phyloP scores from a whole-genome alignment of 352 stramenopile species.

The Pythium phragmitis region DNA sequence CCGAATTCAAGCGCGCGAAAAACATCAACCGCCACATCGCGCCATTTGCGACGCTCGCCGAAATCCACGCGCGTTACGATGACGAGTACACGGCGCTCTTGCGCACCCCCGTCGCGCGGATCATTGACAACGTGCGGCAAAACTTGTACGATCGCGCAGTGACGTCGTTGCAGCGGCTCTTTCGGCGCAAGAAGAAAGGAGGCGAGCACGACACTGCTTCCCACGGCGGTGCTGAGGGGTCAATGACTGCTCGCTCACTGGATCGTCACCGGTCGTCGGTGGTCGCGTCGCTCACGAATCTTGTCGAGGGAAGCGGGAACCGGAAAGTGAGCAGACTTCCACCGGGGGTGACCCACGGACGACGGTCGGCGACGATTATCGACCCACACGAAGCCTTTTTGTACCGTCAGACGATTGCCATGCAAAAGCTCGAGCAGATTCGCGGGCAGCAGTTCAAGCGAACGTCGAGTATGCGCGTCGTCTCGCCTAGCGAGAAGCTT shows the following conservation, averaged over 20 bases:
- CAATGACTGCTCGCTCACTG: background rate
- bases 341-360: background rate
- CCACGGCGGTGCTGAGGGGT: background rate
- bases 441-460: slow-evolving; percentile 8
- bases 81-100: slow-evolving; percentile 48
- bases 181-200: slow-evolving; percentile 40
- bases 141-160: slow-evolving; percentile 62
- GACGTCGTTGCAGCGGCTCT: slow-evolving; percentile 60
- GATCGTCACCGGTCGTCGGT: slow-evolving; percentile 11
- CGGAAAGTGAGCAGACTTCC: background rate
- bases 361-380: background rate
- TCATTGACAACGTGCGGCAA: slow-evolving; percentile 60
- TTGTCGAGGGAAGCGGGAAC: slow-evolving; percentile 6
- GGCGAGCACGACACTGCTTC: background rate
- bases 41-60: slow-evolving; percentile 39
- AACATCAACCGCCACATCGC: slow-evolving; percentile 64
- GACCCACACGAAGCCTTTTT: slow-evolving; percentile 19
- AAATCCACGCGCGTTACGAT: slow-evolving; percentile 45
- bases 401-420: slow-evolving; percentile 8
- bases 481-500: slow-evolving; percentile 2
- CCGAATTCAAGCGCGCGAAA: slow-evolving; percentile 65
- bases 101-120: slow-evolving; percentile 40
- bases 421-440: slow-evolving; percentile 15
- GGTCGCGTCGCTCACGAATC: slow-evolving; percentile 9
- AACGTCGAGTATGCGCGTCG: background rate